A percentile compares a stretch with the other conserved stretches of the same genome.
These are phyloP conservation scores for Backusella parvicylindrica DNA, from an alignment of 192 early-diverging fungal genomes.

Conservation along the genomic window DNA sequence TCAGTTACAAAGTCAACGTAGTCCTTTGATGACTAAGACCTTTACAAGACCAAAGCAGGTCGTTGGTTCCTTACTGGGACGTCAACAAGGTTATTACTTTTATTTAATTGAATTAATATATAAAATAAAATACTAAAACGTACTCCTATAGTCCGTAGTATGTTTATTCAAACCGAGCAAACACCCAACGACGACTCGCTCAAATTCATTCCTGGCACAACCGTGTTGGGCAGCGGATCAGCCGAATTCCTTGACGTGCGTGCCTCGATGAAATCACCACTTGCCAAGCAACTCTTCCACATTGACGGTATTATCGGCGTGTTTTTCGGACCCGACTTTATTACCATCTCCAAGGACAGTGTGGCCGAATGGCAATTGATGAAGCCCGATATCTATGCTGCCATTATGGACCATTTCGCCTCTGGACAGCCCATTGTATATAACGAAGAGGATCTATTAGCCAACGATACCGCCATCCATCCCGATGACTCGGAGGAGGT, in stretches of 20 bases:
- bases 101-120: not conserved
- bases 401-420: conserved; percentile 93
- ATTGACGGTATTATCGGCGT: conserved; percentile 92
- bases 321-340: conserved; percentile 91
- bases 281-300: conserved; percentile 86
- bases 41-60: not conserved
- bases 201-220: conserved; percentile 94
- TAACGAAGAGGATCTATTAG: conserved; percentile 43
- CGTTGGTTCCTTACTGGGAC: conserved; percentile 2
- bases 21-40: conserved; percentile 10
- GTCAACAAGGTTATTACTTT: not conserved
- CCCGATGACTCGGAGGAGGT: conserved; percentile 90
- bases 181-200: conserved; percentile 95
- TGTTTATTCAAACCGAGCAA: conserved; percentile 87
- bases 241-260: conserved; percentile 83
- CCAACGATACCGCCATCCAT: conserved; percentile 61
- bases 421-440: conserved; percentile 78
- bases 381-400: conserved; percentile 95
- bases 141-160: conserved; percentile 46
- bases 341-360: conserved; percentile 89
- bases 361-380: conserved; percentile 94
- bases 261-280: conserved; percentile 75
- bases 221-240: conserved; percentile 71
- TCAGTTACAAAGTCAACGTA: not conserved
- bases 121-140: not conserved